These are phyloP conservation scores for Syncephalastrum sp. DNA, from an alignment of 371 early-diverging fungal genomes.

Conservation along the genomic window DNA sequence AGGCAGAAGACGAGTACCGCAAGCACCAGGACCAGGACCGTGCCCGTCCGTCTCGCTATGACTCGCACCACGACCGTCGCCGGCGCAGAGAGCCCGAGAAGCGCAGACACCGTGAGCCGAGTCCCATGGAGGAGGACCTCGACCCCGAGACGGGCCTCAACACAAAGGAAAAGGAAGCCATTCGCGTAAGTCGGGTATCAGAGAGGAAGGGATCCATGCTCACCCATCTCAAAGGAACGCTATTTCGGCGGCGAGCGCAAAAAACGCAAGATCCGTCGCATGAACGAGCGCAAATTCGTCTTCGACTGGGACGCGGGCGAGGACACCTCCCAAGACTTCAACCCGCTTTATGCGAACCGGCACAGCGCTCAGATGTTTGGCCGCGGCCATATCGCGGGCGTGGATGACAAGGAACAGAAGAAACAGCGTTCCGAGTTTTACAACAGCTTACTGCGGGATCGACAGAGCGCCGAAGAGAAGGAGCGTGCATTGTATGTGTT, in stretches of 20 bases:
- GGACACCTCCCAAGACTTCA: slow-evolving; percentile 92
- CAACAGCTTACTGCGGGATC: slow-evolving; percentile 61
- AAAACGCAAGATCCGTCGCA: slow-evolving; percentile 76
- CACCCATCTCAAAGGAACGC: slow-evolving; percentile 54
- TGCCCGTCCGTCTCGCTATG: slow-evolving; percentile 16
- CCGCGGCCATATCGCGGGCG: slow-evolving; percentile 89
- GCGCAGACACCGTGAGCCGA: slow-evolving; percentile 17
- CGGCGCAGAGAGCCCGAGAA: slow-evolving; percentile 21
- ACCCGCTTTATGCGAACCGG: slow-evolving; percentile 82
- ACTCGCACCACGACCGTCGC: slow-evolving; percentile 16
- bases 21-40: slow-evolving; percentile 30
- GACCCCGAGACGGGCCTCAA: slow-evolving; percentile 26
- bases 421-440: slow-evolving; percentile 70
- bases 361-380: slow-evolving; percentile 89
- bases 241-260: slow-evolving; percentile 87
- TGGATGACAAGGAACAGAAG: slow-evolving; percentile 79
- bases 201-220: neutral
- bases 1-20: slow-evolving; percentile 51
- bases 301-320: slow-evolving; percentile 97
- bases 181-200: slow-evolving; percentile 27
- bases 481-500: slow-evolving; percentile 58
- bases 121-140: slow-evolving; percentile 8
- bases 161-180: slow-evolving; percentile 51
- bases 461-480: slow-evolving; percentile 67
- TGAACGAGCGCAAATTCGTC: slow-evolving; percentile 91